These are phyloP conservation scores for Syncephalastrum racemosum DNA, from an alignment of 371 early-diverging fungal genomes.

Conservation along the genomic window DNA sequence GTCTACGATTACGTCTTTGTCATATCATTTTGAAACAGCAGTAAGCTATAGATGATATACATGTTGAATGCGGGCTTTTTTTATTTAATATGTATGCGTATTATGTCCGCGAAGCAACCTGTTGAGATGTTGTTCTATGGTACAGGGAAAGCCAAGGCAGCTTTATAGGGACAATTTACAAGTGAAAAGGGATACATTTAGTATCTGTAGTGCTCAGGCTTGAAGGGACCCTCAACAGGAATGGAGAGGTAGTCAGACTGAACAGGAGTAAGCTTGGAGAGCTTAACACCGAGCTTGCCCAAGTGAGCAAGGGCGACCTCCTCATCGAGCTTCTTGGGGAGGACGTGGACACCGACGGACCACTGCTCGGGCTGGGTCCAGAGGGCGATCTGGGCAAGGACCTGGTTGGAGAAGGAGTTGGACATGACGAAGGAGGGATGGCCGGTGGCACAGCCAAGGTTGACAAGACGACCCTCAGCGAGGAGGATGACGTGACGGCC, in stretches of 20 bases:
- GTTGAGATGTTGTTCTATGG: slow-evolving; percentile 42
- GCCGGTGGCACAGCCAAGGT: slow-evolving; percentile 99
- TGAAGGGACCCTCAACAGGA: slow-evolving; percentile 90
- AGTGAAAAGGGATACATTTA: slow-evolving; percentile 28
- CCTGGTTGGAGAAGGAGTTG: slow-evolving; percentile 99
- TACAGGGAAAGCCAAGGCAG: slow-evolving; percentile 16
- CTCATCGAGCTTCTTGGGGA: slow-evolving; percentile 99
- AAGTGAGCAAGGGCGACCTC: slow-evolving; percentile 98
- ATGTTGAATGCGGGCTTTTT: slow-evolving; percentile 38
- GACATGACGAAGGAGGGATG: slow-evolving; percentile 99
- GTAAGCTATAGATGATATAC: slow-evolving; percentile 9
- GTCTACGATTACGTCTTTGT: no score
- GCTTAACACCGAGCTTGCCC: slow-evolving; percentile 93
- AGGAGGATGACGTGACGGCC: slow-evolving; percentile 95
- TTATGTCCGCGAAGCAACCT: slow-evolving; percentile 22
- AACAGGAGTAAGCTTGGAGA: slow-evolving; percentile 68
- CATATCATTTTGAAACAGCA: neutral
- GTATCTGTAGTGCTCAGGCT: slow-evolving; percentile 93
- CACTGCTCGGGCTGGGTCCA: slow-evolving; percentile 90
- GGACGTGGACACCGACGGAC: slow-evolving; percentile 96
- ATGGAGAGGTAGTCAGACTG: slow-evolving; percentile 92
- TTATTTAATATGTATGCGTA: slow-evolving; percentile 20
- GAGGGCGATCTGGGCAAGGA: slow-evolving; percentile 97
- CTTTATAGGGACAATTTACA: slow-evolving; percentile 7
- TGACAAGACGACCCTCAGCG: slow-evolving; percentile 98